Conservation (phyloP, 768 basidiomycete genomes). For the Trametes villosa region DNA sequence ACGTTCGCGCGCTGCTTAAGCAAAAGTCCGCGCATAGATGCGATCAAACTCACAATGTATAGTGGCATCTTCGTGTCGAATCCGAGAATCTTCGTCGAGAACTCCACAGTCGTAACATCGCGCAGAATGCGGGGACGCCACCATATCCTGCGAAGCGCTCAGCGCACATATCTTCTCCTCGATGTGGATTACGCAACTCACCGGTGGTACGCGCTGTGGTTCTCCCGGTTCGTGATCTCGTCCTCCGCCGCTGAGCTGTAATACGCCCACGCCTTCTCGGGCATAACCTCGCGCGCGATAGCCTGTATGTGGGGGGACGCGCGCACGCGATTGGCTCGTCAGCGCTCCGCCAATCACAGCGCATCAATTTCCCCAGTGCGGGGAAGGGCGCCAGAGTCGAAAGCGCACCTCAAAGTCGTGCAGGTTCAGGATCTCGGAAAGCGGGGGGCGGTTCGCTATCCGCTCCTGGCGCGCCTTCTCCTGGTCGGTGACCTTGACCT, state of each 20-base stretch:
- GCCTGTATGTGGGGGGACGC: too few species aligned
- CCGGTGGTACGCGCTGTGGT: constrained; percentile 91
- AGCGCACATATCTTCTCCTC: neutral
- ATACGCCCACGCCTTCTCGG: constrained; percentile 92
- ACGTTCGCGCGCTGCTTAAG: neutral
- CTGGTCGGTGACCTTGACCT: constrained; percentile 63
- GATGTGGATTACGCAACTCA: constrained; percentile 28
- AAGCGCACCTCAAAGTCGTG: constrained; percentile 87
- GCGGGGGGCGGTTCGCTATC: constrained; percentile 62
- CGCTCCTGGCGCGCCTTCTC: constrained; percentile 67
- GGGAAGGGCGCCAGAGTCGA: neutral
- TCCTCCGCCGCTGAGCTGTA: constrained; percentile 95
- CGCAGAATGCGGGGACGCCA: constrained; percentile 53
- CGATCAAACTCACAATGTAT: constrained; percentile 44
- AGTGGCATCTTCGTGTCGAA: constrained; percentile 77
- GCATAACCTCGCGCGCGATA: constrained; percentile 80
- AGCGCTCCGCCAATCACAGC: constrained; percentile 2
- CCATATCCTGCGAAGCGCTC: constrained; percentile 24
- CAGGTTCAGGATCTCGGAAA: constrained; percentile 84
- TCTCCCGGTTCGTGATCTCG: constrained; percentile 87
- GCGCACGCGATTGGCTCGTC: constrained; percentile 1
- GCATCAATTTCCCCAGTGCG: neutral
- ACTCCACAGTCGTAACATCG: constrained; percentile 84
- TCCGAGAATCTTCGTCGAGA: constrained; percentile 81
- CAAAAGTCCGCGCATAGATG: neutral